A percentile compares a stretch with the other conserved stretches of the same genome.
Evolutionary conservation across 176 grass and related monocot genomes (phyloP).

Genomic region (Hordeum marinum): DNA sequence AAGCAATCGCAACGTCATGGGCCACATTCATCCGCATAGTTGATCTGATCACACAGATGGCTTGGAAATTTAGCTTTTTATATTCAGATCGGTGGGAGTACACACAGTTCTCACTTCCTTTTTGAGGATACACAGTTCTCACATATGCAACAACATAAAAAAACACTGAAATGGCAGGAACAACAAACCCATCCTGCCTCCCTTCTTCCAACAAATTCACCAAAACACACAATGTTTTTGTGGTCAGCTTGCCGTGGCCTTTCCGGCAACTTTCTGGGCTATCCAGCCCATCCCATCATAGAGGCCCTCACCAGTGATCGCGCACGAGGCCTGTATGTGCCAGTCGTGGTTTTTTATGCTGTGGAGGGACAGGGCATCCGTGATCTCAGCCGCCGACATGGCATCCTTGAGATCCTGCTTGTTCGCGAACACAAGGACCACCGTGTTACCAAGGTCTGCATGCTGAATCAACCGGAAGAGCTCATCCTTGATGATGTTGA

Average conservation of each 20-base stretch:
- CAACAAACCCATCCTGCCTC: constrained; percentile 32
- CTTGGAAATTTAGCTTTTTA: constrained; percentile 17
- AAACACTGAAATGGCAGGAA: constrained; percentile 16
- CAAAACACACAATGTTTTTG: neutral
- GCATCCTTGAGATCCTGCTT: constrained; percentile 97
- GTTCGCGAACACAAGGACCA: constrained; percentile 84
- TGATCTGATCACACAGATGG: neutral
- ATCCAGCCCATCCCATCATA: constrained; percentile 93
- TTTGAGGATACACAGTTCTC: neutral
- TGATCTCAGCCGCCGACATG: constrained; percentile 89
- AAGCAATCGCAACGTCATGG: too few species aligned
- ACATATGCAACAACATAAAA: constrained; percentile 16
- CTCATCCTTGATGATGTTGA: constrained; percentile 88
- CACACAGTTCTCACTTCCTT: neutral
- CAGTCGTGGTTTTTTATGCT: constrained; percentile 94
- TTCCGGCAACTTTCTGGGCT: constrained; percentile 73
- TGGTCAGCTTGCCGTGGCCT: constrained; percentile 41
- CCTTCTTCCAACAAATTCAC: constrained; percentile 24
- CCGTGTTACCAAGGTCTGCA: constrained; percentile 54
- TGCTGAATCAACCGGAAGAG: constrained; percentile 79
- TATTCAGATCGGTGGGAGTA: constrained; percentile 31
- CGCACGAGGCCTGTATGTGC: constrained; percentile 92
- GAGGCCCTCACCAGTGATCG: constrained; percentile 75
- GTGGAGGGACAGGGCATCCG: constrained; percentile 86
- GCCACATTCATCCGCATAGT: neutral